These are phyloP conservation scores for Lecanicillium sp. DNA, from an alignment of 2,329 filamentous ascomycete species.

Conservation along the genomic window DNA sequence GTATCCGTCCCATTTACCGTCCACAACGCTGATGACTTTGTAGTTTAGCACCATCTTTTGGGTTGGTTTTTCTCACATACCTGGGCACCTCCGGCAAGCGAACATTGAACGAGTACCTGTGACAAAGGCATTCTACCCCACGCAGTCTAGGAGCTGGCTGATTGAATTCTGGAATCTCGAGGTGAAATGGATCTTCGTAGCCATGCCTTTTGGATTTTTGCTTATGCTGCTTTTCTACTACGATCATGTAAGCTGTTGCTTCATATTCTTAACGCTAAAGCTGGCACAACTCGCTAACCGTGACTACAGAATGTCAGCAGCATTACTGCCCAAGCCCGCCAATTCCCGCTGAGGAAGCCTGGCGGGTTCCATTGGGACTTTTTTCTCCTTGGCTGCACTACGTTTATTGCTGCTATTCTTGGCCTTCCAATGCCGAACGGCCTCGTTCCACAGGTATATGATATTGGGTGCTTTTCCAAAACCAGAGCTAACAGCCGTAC, in stretches of 20 bases:
- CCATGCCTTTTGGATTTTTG: conserved; percentile 44
- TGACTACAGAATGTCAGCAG: conserved; percentile 38
- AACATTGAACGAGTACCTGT: conserved; percentile 33
- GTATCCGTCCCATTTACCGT: too few species aligned
- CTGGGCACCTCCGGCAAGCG: conserved; percentile 33
- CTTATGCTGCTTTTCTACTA: conserved; percentile 49
- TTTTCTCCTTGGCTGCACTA: conserved; percentile 48
- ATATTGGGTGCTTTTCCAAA: too few species aligned
- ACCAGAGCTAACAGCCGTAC: background rate
- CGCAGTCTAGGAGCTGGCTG: conserved; percentile 35
- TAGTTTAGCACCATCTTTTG: conserved; percentile 44
- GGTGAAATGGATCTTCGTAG: conserved; percentile 43
- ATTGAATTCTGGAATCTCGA: conserved; percentile 46
- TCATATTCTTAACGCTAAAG: too few species aligned
- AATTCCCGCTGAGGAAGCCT: conserved; percentile 49
- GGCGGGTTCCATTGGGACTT: conserved; percentile 56
- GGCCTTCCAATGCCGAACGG: conserved; percentile 51
- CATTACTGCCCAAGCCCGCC: conserved; percentile 46
- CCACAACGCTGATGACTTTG: background rate
- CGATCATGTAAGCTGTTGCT: conserved; percentile 40
- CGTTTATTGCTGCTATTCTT: conserved; percentile 46
- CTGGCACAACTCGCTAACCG: background rate
- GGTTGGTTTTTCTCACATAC: conserved; percentile 46
- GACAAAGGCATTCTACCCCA: conserved; percentile 38
- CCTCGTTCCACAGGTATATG: conserved; percentile 43